Percentiles rank a stretch among this genome's conserved stretches.
Evolutionary conservation across 306 rosid genomes (phyloP).

Genomic region (Potentilla sterilis): DNA sequence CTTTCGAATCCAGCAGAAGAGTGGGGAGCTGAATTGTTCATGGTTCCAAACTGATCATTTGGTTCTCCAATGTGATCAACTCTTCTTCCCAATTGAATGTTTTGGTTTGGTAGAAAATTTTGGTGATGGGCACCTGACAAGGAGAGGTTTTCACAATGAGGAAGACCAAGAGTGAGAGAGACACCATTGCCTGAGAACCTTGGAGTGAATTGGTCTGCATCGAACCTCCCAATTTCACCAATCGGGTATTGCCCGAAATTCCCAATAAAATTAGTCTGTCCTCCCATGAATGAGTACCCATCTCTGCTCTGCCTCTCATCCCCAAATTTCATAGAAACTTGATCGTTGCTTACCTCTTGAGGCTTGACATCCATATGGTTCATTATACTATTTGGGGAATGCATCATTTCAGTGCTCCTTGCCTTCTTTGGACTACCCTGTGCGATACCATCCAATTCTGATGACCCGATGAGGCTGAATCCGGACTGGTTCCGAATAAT

Average conservation of each 20-base stretch:
- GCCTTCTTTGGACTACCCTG: conserved; percentile 78
- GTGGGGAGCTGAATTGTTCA: conserved; percentile 59
- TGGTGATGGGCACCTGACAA: conserved; percentile 54
- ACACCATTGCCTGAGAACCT: conserved; percentile 85
- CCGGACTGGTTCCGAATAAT: conserved; percentile 54
- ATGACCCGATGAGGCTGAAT: conserved; percentile 74
- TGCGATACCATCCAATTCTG: conserved; percentile 84
- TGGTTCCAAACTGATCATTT: conserved; percentile 56
- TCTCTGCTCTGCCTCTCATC: conserved; percentile 65
- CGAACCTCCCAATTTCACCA: conserved; percentile 79
- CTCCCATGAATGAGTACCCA: conserved; percentile 71
- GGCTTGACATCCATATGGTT: conserved; percentile 48
- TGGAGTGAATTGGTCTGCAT: conserved; percentile 64
- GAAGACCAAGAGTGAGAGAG: conserved; percentile 92
- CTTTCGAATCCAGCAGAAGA: conserved; percentile 72
- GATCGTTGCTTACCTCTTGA: conserved; percentile 43
- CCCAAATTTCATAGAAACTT: conserved; percentile 59
- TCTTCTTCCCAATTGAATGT: conserved; percentile 73
- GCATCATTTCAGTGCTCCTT: conserved; percentile 51
- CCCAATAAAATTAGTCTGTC: conserved; percentile 71
- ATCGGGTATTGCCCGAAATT: conserved; percentile 90
- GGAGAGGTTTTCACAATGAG: conserved; percentile 71
- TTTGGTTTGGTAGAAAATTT: conserved; percentile 60
- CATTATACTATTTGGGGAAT: conserved; percentile 43
- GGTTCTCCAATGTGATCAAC: conserved; percentile 57